Percentiles rank a stretch among this genome's conserved stretches.
Conservation (phyloP, 371 early-diverging fungal genomes). For the Nematocida sp. region DNA sequence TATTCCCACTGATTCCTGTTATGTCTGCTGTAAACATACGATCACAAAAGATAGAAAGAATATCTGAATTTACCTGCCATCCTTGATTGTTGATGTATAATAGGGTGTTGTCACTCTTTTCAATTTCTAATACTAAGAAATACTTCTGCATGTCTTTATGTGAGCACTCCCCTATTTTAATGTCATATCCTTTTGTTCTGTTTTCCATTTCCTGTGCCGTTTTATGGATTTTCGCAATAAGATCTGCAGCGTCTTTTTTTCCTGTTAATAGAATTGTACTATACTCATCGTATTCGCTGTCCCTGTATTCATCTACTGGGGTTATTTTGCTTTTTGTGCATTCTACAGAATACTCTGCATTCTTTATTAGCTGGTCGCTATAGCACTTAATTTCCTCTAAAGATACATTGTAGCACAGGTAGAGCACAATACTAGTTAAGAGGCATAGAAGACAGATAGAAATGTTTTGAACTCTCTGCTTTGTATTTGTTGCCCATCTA, state of each 20-base stretch:
- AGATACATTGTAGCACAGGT: not conserved
- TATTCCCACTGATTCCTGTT: not conserved
- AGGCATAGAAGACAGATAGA: not conserved
- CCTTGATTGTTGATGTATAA: constrained; percentile 29
- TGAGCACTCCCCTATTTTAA: constrained; percentile 12
- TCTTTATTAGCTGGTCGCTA: constrained; percentile 40
- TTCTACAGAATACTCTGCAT: constrained; percentile 17
- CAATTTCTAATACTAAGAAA: constrained; percentile 40
- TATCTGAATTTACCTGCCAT: constrained; percentile 56
- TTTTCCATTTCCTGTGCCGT: constrained; percentile 35
- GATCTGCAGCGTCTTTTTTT: not conserved
- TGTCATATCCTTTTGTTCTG: constrained; percentile 52
- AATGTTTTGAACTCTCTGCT: constrained; percentile 9
- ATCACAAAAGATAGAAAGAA: constrained; percentile 25
- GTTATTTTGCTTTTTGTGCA: not conserved
- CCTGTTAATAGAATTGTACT: constrained; percentile 34
- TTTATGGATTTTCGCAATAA: constrained; percentile 30
- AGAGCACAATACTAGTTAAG: not conserved
- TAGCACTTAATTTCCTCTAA: constrained; percentile 25
- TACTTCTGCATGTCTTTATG: not conserved
- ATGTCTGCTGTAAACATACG: not conserved
- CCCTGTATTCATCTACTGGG: not conserved
- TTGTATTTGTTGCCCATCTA: not conserved
- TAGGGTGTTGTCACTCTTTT: not conserved
- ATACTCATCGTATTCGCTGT: constrained; percentile 23